These are phyloP conservation scores for Hsuehochloa calcarea DNA, from an alignment of 176 grass and related monocot species.

Conservation along the genomic window DNA sequence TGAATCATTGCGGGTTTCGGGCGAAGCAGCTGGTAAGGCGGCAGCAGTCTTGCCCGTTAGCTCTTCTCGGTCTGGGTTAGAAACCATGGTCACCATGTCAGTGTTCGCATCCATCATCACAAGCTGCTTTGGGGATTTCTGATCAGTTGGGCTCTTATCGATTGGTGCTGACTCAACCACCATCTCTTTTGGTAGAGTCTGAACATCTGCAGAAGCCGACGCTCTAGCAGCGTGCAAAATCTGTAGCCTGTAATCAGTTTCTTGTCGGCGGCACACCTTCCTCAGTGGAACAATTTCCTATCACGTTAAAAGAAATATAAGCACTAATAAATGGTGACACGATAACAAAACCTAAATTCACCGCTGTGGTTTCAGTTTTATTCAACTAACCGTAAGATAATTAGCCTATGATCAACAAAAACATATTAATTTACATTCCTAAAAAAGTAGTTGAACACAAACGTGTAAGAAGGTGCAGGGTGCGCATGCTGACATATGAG, in stretches of 20 bases:
- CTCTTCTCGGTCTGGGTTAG: constrained; percentile 33
- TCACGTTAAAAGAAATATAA: background rate
- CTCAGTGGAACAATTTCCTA: constrained; percentile 98
- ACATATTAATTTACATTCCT: background rate
- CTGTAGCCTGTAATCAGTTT: constrained; percentile 95
- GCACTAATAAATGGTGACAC: background rate
- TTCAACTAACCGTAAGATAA: background rate
- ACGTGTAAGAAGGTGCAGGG: background rate
- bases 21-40: background rate
- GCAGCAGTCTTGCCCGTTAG: background rate
- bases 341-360: background rate
- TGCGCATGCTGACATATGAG: background rate
- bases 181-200: constrained; percentile 29
- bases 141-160: constrained; percentile 2
- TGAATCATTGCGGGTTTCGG: constrained; percentile 28
- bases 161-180: background rate
- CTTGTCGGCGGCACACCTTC: constrained; percentile 97
- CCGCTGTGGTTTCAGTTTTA: background rate
- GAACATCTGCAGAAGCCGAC: constrained; percentile 41
- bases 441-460: background rate
- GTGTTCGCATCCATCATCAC: constrained; percentile 82
- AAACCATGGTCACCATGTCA: constrained; percentile 43
- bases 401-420: background rate
- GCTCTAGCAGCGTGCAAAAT: constrained; percentile 74
- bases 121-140: constrained; percentile 44